Evolutionary conservation across 208 protist genomes (phyloP), one percentile per base, ranked within the genome.

Genomic region (Ichthyophonus hoferi): DNA sequence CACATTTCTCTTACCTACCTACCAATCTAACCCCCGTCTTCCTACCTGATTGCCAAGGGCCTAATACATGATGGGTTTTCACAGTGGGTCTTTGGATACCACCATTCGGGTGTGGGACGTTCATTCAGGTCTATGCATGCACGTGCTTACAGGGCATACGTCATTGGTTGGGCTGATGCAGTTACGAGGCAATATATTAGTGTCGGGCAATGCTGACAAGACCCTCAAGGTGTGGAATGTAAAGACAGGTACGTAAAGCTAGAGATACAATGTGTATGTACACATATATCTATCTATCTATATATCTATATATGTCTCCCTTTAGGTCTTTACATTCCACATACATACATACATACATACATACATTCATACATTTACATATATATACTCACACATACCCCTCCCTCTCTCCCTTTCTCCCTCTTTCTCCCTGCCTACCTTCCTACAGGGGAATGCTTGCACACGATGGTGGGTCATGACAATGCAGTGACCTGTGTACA

Each of bases 401-500:
- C n/a, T n/a, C n/a, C n/a, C n/a, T n/a, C n/a, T n/a, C n/a, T n/a
- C n/a, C 50, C 50, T 24, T 24, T 24, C 50, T 67, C 50, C 50
- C 7, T 24, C 50, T 24, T n/a, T 24, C 50, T 24, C 50, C 50
- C 50, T n/a, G 14, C 50, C 50, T 24, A 67, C 50, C 50, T 24
- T 24, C 2, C 2, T 3, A 86, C 88, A 79, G 87, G 79, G 2
- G 38, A 82, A 14, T 90, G 79, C 58, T 31, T 90, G 38, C 14
- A 88, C 58, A 82, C 81, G 38, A 1, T 90, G 35, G 24, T 2
- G 24, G 88, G 58, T 24, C 88, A 90, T 38, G 31, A 58, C 24
- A 50, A 76, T 41, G 78, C 88, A 1, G 88, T 91, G 17, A 91
- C 89, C 58, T 88, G 89, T 85, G 34, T 91, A 67, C 89, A 91